phyloP scores from a whole-genome alignment of 805 yeast genomes.

The Candida caryicola region DNA sequence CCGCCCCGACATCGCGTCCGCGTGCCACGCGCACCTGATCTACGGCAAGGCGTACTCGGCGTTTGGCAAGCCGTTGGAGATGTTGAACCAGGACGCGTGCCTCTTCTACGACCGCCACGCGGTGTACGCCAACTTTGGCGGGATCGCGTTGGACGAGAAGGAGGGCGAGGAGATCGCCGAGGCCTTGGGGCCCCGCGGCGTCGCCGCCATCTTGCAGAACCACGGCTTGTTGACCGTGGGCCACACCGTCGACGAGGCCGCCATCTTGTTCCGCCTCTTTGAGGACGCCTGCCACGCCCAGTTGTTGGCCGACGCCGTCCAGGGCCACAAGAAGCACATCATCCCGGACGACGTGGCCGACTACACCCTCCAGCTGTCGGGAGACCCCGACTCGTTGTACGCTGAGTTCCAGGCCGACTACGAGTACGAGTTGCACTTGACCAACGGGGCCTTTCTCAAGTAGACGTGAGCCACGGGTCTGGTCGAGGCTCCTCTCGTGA shows the following conservation, averaged over 20 bases:
- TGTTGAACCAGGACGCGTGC: slow-evolving; percentile 79
- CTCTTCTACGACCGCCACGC: slow-evolving; percentile 62
- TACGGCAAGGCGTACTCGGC: slow-evolving; percentile 40
- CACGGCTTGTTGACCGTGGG: slow-evolving; percentile 76
- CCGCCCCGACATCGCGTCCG: slow-evolving; percentile 39
- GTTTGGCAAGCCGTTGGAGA: slow-evolving; percentile 51
- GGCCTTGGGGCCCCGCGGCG: slow-evolving; percentile 53
- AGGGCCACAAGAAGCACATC: slow-evolving; percentile 38
- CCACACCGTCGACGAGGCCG: slow-evolving; percentile 70
- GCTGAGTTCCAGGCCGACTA: slow-evolving; percentile 72
- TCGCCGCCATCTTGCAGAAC: slow-evolving; percentile 61
- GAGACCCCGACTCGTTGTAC: slow-evolving; percentile 67
- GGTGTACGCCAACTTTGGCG: slow-evolving; percentile 71
- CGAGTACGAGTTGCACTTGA: slow-evolving; percentile 35
- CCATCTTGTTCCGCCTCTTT: slow-evolving; percentile 59
- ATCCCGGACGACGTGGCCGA: slow-evolving; percentile 48
- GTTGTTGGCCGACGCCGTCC: slow-evolving; percentile 56
- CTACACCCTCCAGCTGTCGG: slow-evolving; percentile 56
- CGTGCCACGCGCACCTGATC: slow-evolving; percentile 41
- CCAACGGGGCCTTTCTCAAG: slow-evolving; percentile 22
- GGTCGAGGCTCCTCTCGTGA: neutral
- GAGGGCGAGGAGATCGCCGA: slow-evolving; percentile 63
- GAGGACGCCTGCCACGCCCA: slow-evolving; percentile 68
- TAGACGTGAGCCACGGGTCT: slow-evolving; percentile 9
- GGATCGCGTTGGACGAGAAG: slow-evolving; percentile 65